phyloP scores from a whole-genome alignment of 345 rosid species.

The Gossypium sturtianum region DNA sequence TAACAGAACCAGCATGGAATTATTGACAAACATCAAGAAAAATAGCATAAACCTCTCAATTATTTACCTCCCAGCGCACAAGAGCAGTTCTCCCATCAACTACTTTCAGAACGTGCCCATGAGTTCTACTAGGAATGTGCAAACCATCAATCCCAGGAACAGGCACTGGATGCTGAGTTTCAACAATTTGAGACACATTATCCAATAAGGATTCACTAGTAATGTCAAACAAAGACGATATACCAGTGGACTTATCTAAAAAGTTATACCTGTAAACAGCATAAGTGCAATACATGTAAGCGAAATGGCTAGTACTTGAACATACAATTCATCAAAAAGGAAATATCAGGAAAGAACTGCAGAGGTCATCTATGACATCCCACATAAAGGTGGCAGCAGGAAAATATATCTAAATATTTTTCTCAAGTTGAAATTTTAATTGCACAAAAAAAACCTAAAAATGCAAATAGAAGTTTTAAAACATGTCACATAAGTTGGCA shows the following conservation, averaged over 20 bases:
- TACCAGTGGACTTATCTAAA: constrained; percentile 79
- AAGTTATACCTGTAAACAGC: constrained; percentile 67
- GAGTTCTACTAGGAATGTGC: constrained; percentile 66
- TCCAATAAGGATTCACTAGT: constrained; percentile 46
- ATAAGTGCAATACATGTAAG: constrained; percentile 6
- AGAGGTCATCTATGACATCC: background rate
- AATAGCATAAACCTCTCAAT: background rate
- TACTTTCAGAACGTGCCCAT: constrained; percentile 64
- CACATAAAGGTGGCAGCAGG: background rate
- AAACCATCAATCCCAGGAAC: constrained; percentile 81
- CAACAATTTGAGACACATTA: constrained; percentile 54
- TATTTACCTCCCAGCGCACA: constrained; percentile 94
- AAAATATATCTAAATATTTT: background rate
- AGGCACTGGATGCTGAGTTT: constrained; percentile 48
- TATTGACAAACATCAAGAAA: constrained; percentile 5
- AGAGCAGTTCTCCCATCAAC: constrained; percentile 57
- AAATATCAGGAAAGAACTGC: background rate
- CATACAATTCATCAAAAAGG: background rate
- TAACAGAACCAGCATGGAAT: background rate
- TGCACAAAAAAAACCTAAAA: background rate
- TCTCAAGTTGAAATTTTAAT: background rate
- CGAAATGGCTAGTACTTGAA: background rate
- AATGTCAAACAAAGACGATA: constrained; percentile 72
- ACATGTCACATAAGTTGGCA: background rate
- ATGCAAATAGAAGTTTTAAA: background rate